Base-by-base conservation (phyloP, 176 grass and related monocot genomes). In the Eleusine coracana region DNA sequence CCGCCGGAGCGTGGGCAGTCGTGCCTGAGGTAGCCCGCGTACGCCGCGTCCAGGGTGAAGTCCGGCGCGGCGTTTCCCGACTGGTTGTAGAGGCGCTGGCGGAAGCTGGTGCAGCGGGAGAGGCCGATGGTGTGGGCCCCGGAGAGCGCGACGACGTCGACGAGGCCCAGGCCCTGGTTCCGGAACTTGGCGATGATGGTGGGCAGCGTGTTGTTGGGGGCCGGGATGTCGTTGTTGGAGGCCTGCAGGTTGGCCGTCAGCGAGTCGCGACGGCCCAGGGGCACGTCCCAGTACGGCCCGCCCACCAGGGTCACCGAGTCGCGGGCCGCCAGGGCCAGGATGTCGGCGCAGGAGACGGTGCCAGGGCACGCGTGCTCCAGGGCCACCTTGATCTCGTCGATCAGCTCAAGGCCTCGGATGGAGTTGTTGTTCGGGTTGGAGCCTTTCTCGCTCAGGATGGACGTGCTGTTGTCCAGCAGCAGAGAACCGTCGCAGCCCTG, bases 11-110 rank as follows among this genome's bases (percentile, higher is more conserved):
- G 81, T 23, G 96, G 96, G 68, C 96, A 99, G 15, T 85, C 83
- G 45, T 77, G 70, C 58, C 93, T 86, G 44, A 96, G 82, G 64
- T 88, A 70, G 0, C 52, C 81, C 0, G 93, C 89, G 16, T 77
- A 94, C 18, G 85, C 80, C 31, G 41, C 60, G 8, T 94, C 93
- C 67, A 99, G 52, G 0, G 93, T 93, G 82, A 38, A 63, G 72
- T 98, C 96, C 2, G 96, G 85, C 50, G 82, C 10, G 60, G 91
- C 96, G n/a, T 93, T 90, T 54, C 87, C 91, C 0, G 80, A 83
- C 79, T 96, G 96, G 87, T 96, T 87, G 96, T 99, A 99, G 3
- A 99, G 87, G 87, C 96, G 82, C 84, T 99, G 96, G 2, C 96
- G 78, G 83, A 99, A 99, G 75, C 91, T 96, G 23, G 85, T 90